A percentile compares a stretch with the other conserved stretches of the same genome.
phyloP scores from a whole-genome alignment of 2,329 filamentous ascomycete genomes.

The Verticillium nubilum region DNA sequence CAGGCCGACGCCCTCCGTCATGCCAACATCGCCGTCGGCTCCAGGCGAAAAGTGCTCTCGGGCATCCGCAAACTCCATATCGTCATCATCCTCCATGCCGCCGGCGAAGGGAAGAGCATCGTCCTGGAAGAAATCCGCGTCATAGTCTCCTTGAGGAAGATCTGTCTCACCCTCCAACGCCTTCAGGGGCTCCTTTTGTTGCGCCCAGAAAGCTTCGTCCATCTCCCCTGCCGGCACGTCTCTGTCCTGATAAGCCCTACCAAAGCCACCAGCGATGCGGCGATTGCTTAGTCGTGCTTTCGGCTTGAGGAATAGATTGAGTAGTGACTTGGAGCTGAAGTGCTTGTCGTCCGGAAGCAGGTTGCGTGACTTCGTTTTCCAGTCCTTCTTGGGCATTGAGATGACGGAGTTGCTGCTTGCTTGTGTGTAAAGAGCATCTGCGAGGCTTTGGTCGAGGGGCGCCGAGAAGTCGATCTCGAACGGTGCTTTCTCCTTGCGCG shows the following conservation, averaged over 20 bases:
- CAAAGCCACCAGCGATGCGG: slow-evolving; percentile 46
- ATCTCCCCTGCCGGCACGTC: slow-evolving; percentile 65
- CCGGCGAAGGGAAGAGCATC: slow-evolving; percentile 67
- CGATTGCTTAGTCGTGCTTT: slow-evolving; percentile 76
- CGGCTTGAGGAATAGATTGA: slow-evolving; percentile 90
- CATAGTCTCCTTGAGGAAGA: slow-evolving; percentile 64
- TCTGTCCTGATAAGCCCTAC: slow-evolving; percentile 33
- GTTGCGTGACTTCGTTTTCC: slow-evolving; percentile 90
- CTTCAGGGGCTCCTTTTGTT: slow-evolving; percentile 51
- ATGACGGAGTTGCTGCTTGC: slow-evolving; percentile 77
- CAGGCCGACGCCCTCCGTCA: slow-evolving; percentile 40
- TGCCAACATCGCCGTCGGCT: slow-evolving; percentile 42
- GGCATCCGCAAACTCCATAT: slow-evolving; percentile 73
- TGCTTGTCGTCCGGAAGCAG: slow-evolving; percentile 96
- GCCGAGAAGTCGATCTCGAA: slow-evolving; percentile 90
- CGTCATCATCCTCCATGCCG: slow-evolving; percentile 54
- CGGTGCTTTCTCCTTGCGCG: slow-evolving; percentile 90
- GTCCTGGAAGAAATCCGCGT: slow-evolving; percentile 97
- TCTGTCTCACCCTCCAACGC: slow-evolving; percentile 39
- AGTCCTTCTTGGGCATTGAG: slow-evolving; percentile 85
- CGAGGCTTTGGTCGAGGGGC: slow-evolving; percentile 64
- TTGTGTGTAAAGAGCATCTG: slow-evolving; percentile 74
- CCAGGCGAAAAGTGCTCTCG: slow-evolving; percentile 72
- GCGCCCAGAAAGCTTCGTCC: slow-evolving; percentile 94
- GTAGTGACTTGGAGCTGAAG: slow-evolving; percentile 87